A percentile compares a stretch with the other conserved stretches of the same genome.
Evolutionary conservation across 805 yeast genomes (phyloP).

Genomic region (Starmerella davenportii): DNA sequence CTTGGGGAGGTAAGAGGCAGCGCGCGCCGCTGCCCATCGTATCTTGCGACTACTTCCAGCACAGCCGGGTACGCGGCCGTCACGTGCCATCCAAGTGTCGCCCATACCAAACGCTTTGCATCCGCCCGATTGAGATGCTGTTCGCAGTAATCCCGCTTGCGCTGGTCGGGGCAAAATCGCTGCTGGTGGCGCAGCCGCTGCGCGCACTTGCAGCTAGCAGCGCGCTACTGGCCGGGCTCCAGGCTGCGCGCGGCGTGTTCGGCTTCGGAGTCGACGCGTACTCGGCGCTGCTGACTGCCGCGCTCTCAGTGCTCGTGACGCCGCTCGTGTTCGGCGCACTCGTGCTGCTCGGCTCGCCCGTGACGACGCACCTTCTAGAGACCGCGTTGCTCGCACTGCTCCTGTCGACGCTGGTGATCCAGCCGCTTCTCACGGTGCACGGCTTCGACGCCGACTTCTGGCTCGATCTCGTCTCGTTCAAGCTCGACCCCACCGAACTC

Average conservation of each 20-base stretch:
- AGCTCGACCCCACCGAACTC: constrained; percentile 19
- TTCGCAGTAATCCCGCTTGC: constrained; percentile 10
- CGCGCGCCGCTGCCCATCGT: no score
- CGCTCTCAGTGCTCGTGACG: constrained; percentile 20
- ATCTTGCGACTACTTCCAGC: no score
- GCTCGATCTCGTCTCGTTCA: constrained; percentile 22
- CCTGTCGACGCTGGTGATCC: constrained; percentile 38
- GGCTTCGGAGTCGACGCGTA: constrained; percentile 10
- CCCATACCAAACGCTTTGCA: no score
- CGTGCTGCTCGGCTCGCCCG: constrained; percentile 69
- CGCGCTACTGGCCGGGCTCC: constrained; percentile 2
- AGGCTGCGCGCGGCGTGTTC: constrained; percentile 5
- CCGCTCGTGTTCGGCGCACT: constrained; percentile 23
- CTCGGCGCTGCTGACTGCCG: constrained; percentile 19
- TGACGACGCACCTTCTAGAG: constrained; percentile 30
- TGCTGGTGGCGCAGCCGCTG: constrained; percentile 7
- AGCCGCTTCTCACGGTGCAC: constrained; percentile 43
- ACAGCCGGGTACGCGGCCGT: no score
- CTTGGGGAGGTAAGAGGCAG: no score
- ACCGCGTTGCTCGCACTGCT: constrained; percentile 48
- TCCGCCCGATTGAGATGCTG: no score
- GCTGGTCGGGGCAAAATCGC: constrained; percentile 10
- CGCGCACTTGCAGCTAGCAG: constrained; percentile 6
- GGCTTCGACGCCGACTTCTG: constrained; percentile 34
- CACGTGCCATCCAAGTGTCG: no score